Percentiles rank a stretch among this genome's conserved stretches.
phyloP scores from a whole-genome alignment of 2,329 filamentous ascomycete genomes.

The Cladosporium colombiae region DNA sequence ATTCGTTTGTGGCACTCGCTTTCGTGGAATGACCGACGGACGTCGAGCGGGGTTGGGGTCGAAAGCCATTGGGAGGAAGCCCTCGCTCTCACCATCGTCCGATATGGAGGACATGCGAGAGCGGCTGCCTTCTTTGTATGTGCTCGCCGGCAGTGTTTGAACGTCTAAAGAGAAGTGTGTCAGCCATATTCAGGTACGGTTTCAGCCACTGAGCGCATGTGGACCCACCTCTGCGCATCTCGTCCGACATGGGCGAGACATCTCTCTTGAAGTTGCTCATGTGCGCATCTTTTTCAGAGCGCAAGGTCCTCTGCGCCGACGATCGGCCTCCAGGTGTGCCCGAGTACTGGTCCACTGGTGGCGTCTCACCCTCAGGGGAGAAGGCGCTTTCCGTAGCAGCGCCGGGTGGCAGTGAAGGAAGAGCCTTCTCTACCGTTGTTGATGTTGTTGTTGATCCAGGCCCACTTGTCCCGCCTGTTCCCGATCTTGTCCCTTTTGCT shows the following conservation, averaged over 20 bases:
- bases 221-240: conserved; percentile 36
- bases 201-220: conserved; percentile 30
- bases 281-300: conserved; percentile 32
- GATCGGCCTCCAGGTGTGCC: conserved; percentile 71
- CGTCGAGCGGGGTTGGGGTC: conserved; percentile 47
- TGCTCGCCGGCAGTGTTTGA: conserved; percentile 70
- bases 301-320: conserved; percentile 43
- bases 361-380: conserved; percentile 57
- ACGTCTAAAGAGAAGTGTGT: conserved; percentile 47
- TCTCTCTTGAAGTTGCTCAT: conserved; percentile 34
- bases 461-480: conserved; percentile 38
- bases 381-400: conserved; percentile 65
- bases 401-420: conserved; percentile 84
- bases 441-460: conserved; percentile 22
- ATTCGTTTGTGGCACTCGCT: conserved; percentile 28
- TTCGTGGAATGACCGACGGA: conserved; percentile 28
- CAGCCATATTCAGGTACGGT: conserved; percentile 23
- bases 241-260: conserved; percentile 39
- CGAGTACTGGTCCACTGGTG: conserved; percentile 61
- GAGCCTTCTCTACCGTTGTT: conserved; percentile 72
- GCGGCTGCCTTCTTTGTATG: conserved; percentile 75
- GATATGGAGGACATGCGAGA: conserved; percentile 66
- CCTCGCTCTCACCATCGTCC: conserved; percentile 60
- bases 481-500: conserved; percentile 56
- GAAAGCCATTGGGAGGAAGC: conserved; percentile 54